These are phyloP conservation scores for Salvia rosmarinus DNA, from an alignment of 257 asterid species.

Conservation along the genomic window DNA sequence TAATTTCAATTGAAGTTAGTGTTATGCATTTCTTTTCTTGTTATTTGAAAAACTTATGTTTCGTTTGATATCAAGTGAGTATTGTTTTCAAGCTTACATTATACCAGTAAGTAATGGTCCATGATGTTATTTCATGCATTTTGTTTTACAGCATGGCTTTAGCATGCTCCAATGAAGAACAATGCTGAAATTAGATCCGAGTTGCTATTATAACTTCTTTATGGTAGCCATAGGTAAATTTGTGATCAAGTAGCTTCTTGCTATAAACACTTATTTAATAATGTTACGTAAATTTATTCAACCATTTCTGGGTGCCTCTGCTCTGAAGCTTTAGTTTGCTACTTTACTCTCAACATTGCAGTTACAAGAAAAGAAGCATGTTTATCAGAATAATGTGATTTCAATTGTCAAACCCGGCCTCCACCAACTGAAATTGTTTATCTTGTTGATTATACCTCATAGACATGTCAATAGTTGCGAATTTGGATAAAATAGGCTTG, in stretches of 20 bases:
- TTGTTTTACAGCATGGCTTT: neutral
- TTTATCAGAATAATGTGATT: neutral
- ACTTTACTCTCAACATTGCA: neutral
- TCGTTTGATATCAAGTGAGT: neutral
- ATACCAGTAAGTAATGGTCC: neutral
- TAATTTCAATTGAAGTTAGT: neutral
- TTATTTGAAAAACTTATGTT: neutral
- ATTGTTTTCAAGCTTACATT: neutral
- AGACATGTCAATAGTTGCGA: neutral
- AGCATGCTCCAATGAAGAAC: neutral
- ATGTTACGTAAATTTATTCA: slow-evolving; percentile 3
- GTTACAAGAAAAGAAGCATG: neutral
- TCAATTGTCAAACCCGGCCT: slow-evolving; percentile 4
- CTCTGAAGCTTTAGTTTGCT: slow-evolving; percentile 12
- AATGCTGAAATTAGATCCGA: slow-evolving; percentile 1
- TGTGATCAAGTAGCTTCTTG: slow-evolving; percentile 11
- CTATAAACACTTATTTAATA: neutral
- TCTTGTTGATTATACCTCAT: neutral
- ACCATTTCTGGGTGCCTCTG: neutral
- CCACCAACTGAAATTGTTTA: neutral
- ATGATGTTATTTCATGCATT: neutral
- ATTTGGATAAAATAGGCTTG: neutral
- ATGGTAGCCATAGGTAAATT: slow-evolving; percentile 8
- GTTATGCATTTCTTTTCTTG: neutral
- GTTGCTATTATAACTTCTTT: neutral